These are phyloP conservation scores for Amniculicola lignicola DNA, from an alignment of 495 filamentous ascomycete species.

Conservation along the genomic window DNA sequence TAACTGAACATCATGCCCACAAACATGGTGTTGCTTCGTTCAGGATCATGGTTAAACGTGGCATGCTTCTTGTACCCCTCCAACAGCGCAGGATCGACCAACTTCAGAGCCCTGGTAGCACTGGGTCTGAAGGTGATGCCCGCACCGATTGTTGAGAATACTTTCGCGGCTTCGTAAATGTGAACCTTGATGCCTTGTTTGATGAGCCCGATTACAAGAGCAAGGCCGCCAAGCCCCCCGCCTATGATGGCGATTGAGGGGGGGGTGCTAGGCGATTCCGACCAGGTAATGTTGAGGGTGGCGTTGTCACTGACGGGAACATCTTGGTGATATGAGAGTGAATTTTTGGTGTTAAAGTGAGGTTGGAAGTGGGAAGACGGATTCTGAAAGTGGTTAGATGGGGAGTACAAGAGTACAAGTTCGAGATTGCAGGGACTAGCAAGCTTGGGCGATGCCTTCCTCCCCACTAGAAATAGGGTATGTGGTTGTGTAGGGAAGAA, in stretches of 20 bases:
- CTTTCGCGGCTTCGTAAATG: conserved; percentile 53
- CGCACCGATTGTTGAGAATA: conserved; percentile 46
- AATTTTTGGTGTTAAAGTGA: too few relatives aligned
- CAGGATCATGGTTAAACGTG: conserved; percentile 44
- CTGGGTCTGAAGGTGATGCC: conserved; percentile 35
- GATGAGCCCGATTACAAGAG: conserved; percentile 33
- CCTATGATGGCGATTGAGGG: conserved; percentile 36
- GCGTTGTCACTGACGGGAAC: too few relatives aligned
- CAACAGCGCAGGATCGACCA: conserved; percentile 22
- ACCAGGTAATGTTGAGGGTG: too few relatives aligned
- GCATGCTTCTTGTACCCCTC: conserved; percentile 29
- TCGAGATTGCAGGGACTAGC: too few relatives aligned
- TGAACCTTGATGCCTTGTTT: conserved; percentile 43
- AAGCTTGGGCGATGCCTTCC: too few relatives aligned
- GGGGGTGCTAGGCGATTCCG: neutral
- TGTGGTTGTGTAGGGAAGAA: too few relatives aligned
- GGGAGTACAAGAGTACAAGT: too few relatives aligned
- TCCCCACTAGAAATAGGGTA: too few relatives aligned
- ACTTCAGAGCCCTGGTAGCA: conserved; percentile 19
- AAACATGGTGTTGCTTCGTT: conserved; percentile 39
- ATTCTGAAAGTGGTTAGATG: too few relatives aligned
- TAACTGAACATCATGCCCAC: conserved; percentile 38
- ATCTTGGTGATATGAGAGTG: too few relatives aligned
- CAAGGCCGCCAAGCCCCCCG: conserved; percentile 35
- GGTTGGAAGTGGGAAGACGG: too few relatives aligned